Percentiles rank a stretch among this genome's conserved stretches.
phyloP scores from a whole-genome alignment of 148 eudicot genomes.

The Polygonum maritimum region DNA sequence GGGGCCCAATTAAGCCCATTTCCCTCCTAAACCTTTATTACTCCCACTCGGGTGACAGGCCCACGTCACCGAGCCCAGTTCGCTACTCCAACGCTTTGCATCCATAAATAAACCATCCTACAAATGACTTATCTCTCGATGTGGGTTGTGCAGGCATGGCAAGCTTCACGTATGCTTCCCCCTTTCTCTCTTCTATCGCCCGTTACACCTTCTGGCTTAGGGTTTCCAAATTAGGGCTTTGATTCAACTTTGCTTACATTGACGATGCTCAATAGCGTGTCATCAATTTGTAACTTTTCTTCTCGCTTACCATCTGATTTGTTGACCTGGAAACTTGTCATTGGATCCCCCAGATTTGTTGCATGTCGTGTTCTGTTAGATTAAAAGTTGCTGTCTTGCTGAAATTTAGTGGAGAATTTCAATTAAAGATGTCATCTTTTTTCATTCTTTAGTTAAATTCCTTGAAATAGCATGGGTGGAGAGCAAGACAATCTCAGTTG shows the following conservation, averaged over 20 bases:
- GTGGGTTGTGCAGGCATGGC: conserved; percentile 17
- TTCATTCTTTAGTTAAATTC: not conserved
- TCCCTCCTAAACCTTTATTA: too few relatives aligned
- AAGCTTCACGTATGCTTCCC: conserved; percentile 30
- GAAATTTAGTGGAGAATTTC: not conserved
- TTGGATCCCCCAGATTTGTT: not conserved
- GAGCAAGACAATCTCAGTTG: not conserved
- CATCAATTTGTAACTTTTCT: not conserved
- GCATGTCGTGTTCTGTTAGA: too few relatives aligned
- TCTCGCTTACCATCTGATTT: not conserved
- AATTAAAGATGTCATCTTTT: not conserved
- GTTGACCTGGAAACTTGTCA: not conserved
- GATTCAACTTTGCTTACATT: not conserved
- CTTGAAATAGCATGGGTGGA: not conserved
- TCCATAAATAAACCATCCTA: too few relatives aligned
- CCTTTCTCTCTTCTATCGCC: not conserved
- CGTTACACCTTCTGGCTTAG: not conserved
- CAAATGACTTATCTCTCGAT: too few relatives aligned
- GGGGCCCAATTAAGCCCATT: too few relatives aligned
- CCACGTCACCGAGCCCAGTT: too few relatives aligned
- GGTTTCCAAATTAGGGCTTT: conserved; percentile 5
- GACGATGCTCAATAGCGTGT: not conserved
- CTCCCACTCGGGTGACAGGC: too few relatives aligned
- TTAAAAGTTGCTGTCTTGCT: not conserved
- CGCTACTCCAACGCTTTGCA: too few relatives aligned